These are phyloP conservation scores for Aspergillus fijiensis DNA, from an alignment of 2,329 filamentous ascomycete species.

Conservation along the genomic window DNA sequence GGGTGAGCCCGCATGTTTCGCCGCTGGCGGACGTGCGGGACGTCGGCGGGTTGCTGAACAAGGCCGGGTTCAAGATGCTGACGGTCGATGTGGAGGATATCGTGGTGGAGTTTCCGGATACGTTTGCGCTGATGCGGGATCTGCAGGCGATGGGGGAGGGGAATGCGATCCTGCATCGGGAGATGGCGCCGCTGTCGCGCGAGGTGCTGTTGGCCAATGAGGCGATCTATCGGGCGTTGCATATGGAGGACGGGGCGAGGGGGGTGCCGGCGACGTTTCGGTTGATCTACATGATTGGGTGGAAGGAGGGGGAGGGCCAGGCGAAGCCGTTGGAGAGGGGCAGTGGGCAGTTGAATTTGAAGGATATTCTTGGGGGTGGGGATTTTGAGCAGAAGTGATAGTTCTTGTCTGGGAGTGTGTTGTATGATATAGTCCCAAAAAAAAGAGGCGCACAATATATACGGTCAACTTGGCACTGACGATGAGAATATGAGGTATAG, in stretches of 20 bases:
- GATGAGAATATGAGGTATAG: not conserved
- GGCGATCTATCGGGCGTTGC: slow-evolving; percentile 81
- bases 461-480: slow-evolving; percentile 4
- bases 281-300: slow-evolving; percentile 98
- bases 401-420: not conserved
- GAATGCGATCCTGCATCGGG: slow-evolving; percentile 82
- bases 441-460: slow-evolving; percentile 11
- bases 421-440: slow-evolving; percentile 17
- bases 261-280: slow-evolving; percentile 85
- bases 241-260: slow-evolving; percentile 70
- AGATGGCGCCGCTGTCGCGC: slow-evolving; percentile 72
- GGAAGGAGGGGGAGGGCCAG: slow-evolving; percentile 82
- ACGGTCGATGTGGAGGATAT: slow-evolving; percentile 98
- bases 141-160: slow-evolving; percentile 94
- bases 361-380: slow-evolving; percentile 67
- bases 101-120: slow-evolving; percentile 88
- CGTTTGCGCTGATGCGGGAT: slow-evolving; percentile 88
- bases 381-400: slow-evolving; percentile 30
- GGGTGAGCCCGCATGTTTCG: slow-evolving; percentile 85
- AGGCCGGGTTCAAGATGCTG: slow-evolving; percentile 89
- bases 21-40: slow-evolving; percentile 90
- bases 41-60: slow-evolving; percentile 80
- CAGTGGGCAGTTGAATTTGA: slow-evolving; percentile 82
- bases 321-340: slow-evolving; percentile 77
- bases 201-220: slow-evolving; percentile 87